Percentiles rank a stretch among this genome's conserved stretches.
These are phyloP conservation scores for Trichosporon asahii DNA, from an alignment of 1,284 basidiomycete genomes.

Conservation along the genomic window DNA sequence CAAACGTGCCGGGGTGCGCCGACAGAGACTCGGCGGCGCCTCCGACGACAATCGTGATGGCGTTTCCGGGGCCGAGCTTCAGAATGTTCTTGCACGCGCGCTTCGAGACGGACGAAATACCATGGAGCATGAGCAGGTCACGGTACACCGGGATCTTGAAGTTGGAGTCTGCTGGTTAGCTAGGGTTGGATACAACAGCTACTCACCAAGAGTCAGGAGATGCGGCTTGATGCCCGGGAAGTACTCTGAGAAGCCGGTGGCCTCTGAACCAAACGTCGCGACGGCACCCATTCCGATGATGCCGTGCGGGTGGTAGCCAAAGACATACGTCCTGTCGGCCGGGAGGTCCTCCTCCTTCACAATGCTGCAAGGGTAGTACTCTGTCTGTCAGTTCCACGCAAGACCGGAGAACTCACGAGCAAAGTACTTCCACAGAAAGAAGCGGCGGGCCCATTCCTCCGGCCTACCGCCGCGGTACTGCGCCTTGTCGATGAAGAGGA, in stretches of 20 bases:
- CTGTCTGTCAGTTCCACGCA: slow-evolving; percentile 53
- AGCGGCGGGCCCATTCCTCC: slow-evolving; percentile 70
- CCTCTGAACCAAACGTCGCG: slow-evolving; percentile 90
- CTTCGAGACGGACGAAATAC: slow-evolving; percentile 89
- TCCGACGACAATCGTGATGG: slow-evolving; percentile 93
- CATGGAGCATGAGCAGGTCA: slow-evolving; percentile 78
- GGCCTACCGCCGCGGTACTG: slow-evolving; percentile 74
- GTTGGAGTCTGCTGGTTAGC: slow-evolving; percentile 59
- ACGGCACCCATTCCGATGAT: slow-evolving; percentile 89
- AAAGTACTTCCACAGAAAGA: slow-evolving; percentile 65
- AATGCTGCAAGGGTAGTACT: slow-evolving; percentile 73
- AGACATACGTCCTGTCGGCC: slow-evolving; percentile 85
- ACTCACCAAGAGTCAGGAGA: slow-evolving; percentile 71
- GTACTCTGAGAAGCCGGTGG: slow-evolving; percentile 82
- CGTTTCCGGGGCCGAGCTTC: slow-evolving; percentile 61
- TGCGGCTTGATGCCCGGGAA: slow-evolving; percentile 93
- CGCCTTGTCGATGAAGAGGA: slow-evolving; percentile 66
- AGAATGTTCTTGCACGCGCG: slow-evolving; percentile 86
- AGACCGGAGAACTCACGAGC: slow-evolving; percentile 30
- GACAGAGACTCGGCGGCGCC: slow-evolving; percentile 92
- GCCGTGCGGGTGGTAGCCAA: slow-evolving; percentile 95
- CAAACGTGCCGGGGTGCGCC: slow-evolving; percentile 84
- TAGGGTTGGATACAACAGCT: not conserved
- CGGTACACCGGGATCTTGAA: slow-evolving; percentile 92
- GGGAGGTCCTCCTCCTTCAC: slow-evolving; percentile 77